Evolutionary conservation across 805 yeast species (phyloP).

Genomic region (Lachancea kluyveri): DNA sequence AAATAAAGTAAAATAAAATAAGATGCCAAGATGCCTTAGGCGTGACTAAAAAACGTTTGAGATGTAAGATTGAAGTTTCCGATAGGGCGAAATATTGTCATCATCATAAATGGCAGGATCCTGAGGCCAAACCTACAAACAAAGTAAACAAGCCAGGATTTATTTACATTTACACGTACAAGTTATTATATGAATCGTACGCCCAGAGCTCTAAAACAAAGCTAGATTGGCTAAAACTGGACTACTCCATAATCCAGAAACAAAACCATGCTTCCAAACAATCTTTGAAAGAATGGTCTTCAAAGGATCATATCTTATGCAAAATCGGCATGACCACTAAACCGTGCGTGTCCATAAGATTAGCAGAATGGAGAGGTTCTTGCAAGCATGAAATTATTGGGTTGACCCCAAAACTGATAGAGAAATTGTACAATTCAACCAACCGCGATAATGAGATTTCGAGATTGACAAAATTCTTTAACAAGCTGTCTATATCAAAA

Average conservation of each 20-base stretch:
- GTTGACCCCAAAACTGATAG: too few relatives aligned
- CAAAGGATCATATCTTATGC: slow-evolving; percentile 17
- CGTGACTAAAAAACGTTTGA: slow-evolving; percentile 18
- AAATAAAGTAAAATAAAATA: too few relatives aligned
- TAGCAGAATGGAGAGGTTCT: slow-evolving; percentile 23
- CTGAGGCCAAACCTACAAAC: slow-evolving; percentile 1
- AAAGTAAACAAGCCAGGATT: slow-evolving; percentile 14
- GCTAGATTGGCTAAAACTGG: slow-evolving; percentile 7
- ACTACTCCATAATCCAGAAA: slow-evolving; percentile 4
- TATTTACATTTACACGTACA: slow-evolving; percentile 25
- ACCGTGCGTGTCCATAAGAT: slow-evolving; percentile 17
- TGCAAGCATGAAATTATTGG: slow-evolving; percentile 25
- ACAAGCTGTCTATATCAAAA: slow-evolving; percentile 11
- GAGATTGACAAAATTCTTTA: slow-evolving; percentile 10
- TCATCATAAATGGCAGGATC: slow-evolving; percentile 16
- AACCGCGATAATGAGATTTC: not conserved
- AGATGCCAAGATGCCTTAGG: slow-evolving; percentile 21
- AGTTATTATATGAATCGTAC: slow-evolving; percentile 7
- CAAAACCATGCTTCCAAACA: slow-evolving; percentile 1
- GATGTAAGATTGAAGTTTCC: slow-evolving; percentile 14
- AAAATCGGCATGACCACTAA: slow-evolving; percentile 30
- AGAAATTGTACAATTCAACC: too few relatives aligned
- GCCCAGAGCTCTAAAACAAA: not conserved
- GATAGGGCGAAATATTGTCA: slow-evolving; percentile 14
- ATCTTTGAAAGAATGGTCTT: slow-evolving; percentile 15